Evolutionary conservation across 768 basidiomycete genomes (phyloP), one percentile per base, ranked within the genome.

Genomic region (Tricholoma sp.): DNA sequence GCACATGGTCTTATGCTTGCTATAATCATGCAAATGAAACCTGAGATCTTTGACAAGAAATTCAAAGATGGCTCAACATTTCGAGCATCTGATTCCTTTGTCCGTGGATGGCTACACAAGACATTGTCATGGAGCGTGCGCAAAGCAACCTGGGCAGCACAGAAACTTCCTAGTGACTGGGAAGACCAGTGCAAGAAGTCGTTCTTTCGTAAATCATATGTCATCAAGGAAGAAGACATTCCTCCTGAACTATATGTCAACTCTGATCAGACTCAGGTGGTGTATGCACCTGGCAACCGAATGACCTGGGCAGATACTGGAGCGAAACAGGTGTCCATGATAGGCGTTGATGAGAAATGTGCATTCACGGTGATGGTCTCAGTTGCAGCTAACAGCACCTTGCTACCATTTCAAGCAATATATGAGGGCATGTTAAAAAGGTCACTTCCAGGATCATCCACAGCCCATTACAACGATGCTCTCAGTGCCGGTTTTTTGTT

Each of bases 361-460:
- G 74, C 72, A n/a, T 73, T 75, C 34, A 77, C 74, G 2, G 45
- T 69, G 2, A 41, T 75, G 22, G 64, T 71, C 3, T 66, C 69
- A 2, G 61, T 76, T 14, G 57, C 68, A 3, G 58, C 55, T 29
- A 37, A 58, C 41, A 72, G 74, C 1, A 57, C 39, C 0, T 21
- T 73, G 0, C 62, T 74, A 0, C 71, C 70, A 1, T 62, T 75
- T 14, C 76, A 77, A 57, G 69, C 66, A 0, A 68, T 76, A 43
- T 74, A 67, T 54, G 10, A 43, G 0, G 74, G 73, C n/a, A n/a
- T n/a, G n/a, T n/a, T n/a, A n/a, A n/a, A n/a, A n/a, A n/a, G n/a
- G n/a, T n/a, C n/a, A n/a, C n/a, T n/a, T n/a, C n/a, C n/a, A n/a
- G n/a, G n/a, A n/a, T 29, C 29, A 50, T 50, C 49, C 24, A n/a